Percentiles rank a stretch among this genome's conserved stretches.
phyloP scores from a whole-genome alignment of 2,329 filamentous ascomycete genomes.

The Epichloe gansuensis region DNA sequence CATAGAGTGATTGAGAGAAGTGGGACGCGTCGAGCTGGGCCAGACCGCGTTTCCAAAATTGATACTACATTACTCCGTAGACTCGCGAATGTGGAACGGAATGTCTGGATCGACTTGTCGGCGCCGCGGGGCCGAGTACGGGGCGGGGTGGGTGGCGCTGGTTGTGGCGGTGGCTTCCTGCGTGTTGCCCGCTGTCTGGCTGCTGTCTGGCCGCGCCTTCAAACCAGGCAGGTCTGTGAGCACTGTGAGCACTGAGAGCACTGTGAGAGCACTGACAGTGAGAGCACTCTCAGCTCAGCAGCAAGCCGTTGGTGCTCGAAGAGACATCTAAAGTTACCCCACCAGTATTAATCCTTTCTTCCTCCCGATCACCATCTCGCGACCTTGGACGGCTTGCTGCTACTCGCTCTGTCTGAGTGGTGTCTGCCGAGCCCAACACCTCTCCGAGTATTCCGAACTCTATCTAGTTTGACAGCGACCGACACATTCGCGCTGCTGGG shows the following conservation, averaged over 20 bases:
- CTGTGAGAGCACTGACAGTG: too few species aligned
- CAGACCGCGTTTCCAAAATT: background rate
- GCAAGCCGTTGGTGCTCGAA: constrained; percentile 5
- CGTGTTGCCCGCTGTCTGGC: too few species aligned
- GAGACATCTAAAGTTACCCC: background rate
- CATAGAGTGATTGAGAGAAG: background rate
- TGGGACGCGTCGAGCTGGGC: constrained; percentile 4
- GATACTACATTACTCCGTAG: too few species aligned
- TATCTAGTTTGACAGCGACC: background rate
- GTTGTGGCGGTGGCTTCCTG: background rate
- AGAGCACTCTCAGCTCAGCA: background rate
- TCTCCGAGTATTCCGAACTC: background rate
- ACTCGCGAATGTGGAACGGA: too few species aligned
- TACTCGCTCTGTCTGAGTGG: background rate
- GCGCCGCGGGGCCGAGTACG: too few species aligned
- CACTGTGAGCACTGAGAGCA: too few species aligned
- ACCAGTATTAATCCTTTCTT: background rate
- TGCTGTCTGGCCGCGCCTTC: too few species aligned
- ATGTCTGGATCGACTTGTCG: too few species aligned
- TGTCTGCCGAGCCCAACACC: background rate
- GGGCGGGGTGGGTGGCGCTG: background rate
- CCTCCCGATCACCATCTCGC: background rate
- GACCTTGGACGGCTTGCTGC: constrained; percentile 1
- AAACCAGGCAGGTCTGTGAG: too few species aligned
- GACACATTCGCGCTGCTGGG: background rate